A percentile compares a stretch with the other conserved stretches of the same genome.
Evolutionary conservation across 371 early-diverging fungal genomes (phyloP).

Genomic region (Apophysomyces variabilis): DNA sequence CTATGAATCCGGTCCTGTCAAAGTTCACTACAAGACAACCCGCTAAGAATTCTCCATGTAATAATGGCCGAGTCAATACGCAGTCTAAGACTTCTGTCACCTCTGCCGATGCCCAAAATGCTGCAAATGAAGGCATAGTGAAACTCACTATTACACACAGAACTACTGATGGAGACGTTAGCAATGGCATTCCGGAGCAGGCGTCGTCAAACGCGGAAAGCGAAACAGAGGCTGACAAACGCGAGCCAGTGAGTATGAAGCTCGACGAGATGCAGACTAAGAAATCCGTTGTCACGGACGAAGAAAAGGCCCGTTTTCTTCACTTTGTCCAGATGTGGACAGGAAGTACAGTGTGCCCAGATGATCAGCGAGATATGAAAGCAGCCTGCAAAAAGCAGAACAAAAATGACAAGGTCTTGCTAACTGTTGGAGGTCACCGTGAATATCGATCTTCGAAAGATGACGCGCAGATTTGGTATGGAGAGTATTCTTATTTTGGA

Average conservation of each 20-base stretch:
- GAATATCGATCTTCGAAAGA: constrained; percentile 3
- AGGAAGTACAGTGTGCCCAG: not conserved
- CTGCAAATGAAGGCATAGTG: not conserved
- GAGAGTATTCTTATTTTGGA: constrained; percentile 23
- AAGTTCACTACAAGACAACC: constrained; percentile 4
- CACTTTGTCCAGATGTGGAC: constrained; percentile 8
- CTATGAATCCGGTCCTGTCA: not conserved
- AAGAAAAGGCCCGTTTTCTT: constrained; percentile 1
- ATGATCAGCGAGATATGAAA: not conserved
- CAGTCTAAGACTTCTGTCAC: not conserved
- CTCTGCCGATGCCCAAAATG: not conserved
- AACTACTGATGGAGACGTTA: not conserved
- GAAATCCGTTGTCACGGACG: not conserved
- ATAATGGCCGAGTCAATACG: not conserved
- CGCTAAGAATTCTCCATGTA: not conserved
- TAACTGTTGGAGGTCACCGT: constrained; percentile 8
- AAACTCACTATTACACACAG: not conserved
- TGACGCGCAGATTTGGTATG: constrained; percentile 13
- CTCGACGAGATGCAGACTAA: not conserved
- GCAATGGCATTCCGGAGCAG: not conserved
- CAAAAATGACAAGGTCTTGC: not conserved
- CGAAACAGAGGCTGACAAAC: not conserved
- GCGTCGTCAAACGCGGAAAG: not conserved
- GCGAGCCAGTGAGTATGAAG: not conserved
- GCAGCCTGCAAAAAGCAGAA: not conserved